A percentile compares a stretch with the other conserved stretches of the same genome.
Evolutionary conservation across 495 filamentous ascomycete species (phyloP).

Genomic region (Bacidia gigantensis): DNA sequence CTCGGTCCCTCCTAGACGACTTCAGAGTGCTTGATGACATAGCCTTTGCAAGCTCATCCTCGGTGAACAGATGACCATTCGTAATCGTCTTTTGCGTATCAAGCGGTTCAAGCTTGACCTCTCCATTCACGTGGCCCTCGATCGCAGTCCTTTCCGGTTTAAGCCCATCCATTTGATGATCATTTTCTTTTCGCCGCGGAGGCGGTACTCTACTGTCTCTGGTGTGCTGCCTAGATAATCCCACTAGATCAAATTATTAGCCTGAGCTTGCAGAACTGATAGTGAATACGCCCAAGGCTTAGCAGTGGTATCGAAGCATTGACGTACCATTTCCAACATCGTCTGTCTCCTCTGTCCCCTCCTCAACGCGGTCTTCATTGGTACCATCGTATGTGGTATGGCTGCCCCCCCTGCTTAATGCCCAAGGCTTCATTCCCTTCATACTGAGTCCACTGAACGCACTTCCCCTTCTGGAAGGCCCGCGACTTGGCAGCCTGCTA

Average conservation of each 20-base stretch:
- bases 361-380: slow-evolving; percentile 7
- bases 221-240: slow-evolving; percentile 18
- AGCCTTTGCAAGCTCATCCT: slow-evolving; percentile 18
- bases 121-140: slow-evolving; percentile 4
- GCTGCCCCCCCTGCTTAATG: background rate
- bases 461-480: slow-evolving; percentile 13
- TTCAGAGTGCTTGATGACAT: slow-evolving; percentile 18
- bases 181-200: background rate
- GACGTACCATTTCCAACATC: slow-evolving; percentile 18
- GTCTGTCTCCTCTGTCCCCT: slow-evolving; percentile 16
- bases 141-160: slow-evolving; percentile 8
- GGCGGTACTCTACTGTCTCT: slow-evolving; percentile 5
- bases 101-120: slow-evolving; percentile 5
- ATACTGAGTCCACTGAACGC: slow-evolving; percentile 7
- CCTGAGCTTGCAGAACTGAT: too few species aligned
- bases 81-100: slow-evolving; percentile 13
- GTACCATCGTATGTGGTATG: background rate
- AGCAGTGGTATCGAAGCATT: too few species aligned
- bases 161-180: slow-evolving; percentile 5
- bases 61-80: slow-evolving; percentile 15
- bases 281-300: background rate
- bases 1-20: slow-evolving; percentile 3
- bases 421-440: background rate
- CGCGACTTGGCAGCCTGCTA: slow-evolving; percentile 15
- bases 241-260: slow-evolving; percentile 11